These are phyloP conservation scores for Xylariaceae sp. DNA, from an alignment of 2,329 filamentous ascomycete species.

Conservation along the genomic window DNA sequence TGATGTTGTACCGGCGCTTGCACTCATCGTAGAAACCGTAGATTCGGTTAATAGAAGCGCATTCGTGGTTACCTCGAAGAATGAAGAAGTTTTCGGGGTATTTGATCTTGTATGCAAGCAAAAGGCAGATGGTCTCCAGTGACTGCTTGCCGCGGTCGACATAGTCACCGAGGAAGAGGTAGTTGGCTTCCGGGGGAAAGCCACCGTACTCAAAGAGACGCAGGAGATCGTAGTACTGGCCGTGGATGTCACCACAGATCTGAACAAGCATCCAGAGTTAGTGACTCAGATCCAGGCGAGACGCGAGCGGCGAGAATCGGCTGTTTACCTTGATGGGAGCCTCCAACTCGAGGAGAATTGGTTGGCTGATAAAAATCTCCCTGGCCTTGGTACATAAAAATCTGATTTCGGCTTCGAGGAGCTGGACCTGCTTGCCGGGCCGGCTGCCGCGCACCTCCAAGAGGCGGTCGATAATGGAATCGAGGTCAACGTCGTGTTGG, in stretches of 20 bases:
- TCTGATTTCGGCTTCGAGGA: constrained; percentile 92
- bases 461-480: constrained; percentile 98
- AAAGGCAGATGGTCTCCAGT: constrained; percentile 84
- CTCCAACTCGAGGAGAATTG: constrained; percentile 93
- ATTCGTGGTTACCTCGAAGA: constrained; percentile 91
- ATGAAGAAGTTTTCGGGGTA: constrained; percentile 98
- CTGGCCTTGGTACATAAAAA: constrained; percentile 97
- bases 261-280: constrained; percentile 36
- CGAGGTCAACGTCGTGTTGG: constrained; percentile 88
- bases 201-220: constrained; percentile 97
- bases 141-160: constrained; percentile 96
- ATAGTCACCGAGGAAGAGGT: constrained; percentile 95
- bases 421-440: constrained; percentile 96
- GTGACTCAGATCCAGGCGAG: background rate
- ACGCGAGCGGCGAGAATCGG: constrained; percentile 26
- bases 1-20: constrained; percentile 92
- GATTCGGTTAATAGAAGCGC: constrained; percentile 89
- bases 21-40: constrained; percentile 99
- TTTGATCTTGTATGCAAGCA: constrained; percentile 95
- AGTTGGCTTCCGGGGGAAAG: constrained; percentile 97
- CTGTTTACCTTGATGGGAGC: constrained; percentile 91
- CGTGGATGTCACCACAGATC: constrained; percentile 99
- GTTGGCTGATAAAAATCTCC: constrained; percentile 99
- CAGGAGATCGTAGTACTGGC: constrained; percentile 97
- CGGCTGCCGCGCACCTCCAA: constrained; percentile 96